These are phyloP conservation scores for Neolecta irregularis DNA, from an alignment of 1,139 yeast species.

Conservation along the genomic window DNA sequence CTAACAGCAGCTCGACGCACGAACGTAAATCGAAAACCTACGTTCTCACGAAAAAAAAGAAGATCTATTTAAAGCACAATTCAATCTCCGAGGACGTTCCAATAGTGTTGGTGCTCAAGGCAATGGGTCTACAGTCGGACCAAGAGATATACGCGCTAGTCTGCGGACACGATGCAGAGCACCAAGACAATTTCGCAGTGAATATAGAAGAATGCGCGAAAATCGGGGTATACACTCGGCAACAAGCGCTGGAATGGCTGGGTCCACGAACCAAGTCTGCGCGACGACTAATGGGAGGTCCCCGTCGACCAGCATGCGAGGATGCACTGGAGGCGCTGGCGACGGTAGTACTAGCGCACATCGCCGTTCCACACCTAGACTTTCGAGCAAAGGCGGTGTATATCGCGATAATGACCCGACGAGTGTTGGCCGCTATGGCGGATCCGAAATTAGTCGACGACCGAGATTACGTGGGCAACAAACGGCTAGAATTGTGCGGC, in stretches of 20 bases:
- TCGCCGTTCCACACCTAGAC: conserved; percentile 71
- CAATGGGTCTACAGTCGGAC: conserved; percentile 89
- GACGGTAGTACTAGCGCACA: conserved; percentile 88
- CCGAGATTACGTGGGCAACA: conserved; percentile 96
- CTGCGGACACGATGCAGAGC: conserved; percentile 74
- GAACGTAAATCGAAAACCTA: conserved; percentile 95
- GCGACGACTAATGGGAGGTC: conserved; percentile 52
- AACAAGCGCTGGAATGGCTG: conserved; percentile 79
- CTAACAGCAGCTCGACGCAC: conserved; percentile 54
- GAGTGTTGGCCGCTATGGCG: conserved; percentile 90
- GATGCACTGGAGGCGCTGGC: conserved; percentile 98
- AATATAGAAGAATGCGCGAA: conserved; percentile 90
- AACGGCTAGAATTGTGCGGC: conserved; percentile 62
- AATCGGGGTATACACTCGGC: conserved; percentile 75
- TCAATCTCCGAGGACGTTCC: conserved; percentile 92
- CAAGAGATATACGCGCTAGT: conserved; percentile 85
- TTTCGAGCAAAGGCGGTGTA: conserved; percentile 89
- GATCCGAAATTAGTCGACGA: conserved; percentile 94
- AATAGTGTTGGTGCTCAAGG: conserved; percentile 79
- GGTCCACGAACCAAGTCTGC: conserved; percentile 87
- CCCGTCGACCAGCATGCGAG: conserved; percentile 63
- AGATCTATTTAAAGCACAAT: conserved; percentile 82
- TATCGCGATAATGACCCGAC: conserved; percentile 89
- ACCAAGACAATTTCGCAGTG: conserved; percentile 81
- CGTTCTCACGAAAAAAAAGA: conserved; percentile 79